Evolutionary conservation across 805 yeast species (phyloP).

Genomic region (Alloascoidea hylecoeti): DNA sequence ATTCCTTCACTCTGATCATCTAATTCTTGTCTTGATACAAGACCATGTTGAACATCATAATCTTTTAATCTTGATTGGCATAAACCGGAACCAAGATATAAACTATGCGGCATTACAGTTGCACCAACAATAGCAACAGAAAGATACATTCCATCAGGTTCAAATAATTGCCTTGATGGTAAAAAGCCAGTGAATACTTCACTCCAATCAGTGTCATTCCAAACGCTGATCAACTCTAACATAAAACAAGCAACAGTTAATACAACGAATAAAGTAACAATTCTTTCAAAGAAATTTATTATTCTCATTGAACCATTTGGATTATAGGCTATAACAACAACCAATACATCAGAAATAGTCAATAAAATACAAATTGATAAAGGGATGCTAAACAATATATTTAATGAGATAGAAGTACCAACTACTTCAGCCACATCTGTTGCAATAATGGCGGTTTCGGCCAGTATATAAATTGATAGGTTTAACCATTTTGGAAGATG

Average conservation of each 20-base stretch:
- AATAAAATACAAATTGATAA: slow-evolving; percentile 59
- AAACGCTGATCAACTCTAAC: slow-evolving; percentile 36
- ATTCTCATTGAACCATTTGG: slow-evolving; percentile 65
- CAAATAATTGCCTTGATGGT: slow-evolving; percentile 44
- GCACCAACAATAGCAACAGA: slow-evolving; percentile 85
- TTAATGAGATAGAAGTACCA: slow-evolving; percentile 80
- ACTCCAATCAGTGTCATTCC: slow-evolving; percentile 34
- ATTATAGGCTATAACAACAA: slow-evolving; percentile 65
- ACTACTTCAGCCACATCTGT: slow-evolving; percentile 92
- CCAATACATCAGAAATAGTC: slow-evolving; percentile 71
- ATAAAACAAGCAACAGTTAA: slow-evolving; percentile 69
- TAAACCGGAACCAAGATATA: slow-evolving; percentile 74
- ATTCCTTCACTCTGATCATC: slow-evolving; percentile 6
- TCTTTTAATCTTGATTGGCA: slow-evolving; percentile 78
- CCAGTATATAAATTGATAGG: slow-evolving; percentile 45
- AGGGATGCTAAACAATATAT: slow-evolving; percentile 65
- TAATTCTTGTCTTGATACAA: slow-evolving; percentile 16
- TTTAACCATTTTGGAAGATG: slow-evolving; percentile 60
- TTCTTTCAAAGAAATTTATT: slow-evolving; percentile 63
- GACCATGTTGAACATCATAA: slow-evolving; percentile 47
- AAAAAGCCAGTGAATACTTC: slow-evolving; percentile 53
- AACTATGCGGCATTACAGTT: slow-evolving; percentile 89
- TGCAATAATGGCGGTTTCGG: slow-evolving; percentile 82
- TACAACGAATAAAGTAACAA: slow-evolving; percentile 57
- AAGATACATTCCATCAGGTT: slow-evolving; percentile 55